Evolutionary conservation across 2,329 filamentous ascomycete genomes (phyloP).

Genomic region (Xylariaceae sp.): DNA sequence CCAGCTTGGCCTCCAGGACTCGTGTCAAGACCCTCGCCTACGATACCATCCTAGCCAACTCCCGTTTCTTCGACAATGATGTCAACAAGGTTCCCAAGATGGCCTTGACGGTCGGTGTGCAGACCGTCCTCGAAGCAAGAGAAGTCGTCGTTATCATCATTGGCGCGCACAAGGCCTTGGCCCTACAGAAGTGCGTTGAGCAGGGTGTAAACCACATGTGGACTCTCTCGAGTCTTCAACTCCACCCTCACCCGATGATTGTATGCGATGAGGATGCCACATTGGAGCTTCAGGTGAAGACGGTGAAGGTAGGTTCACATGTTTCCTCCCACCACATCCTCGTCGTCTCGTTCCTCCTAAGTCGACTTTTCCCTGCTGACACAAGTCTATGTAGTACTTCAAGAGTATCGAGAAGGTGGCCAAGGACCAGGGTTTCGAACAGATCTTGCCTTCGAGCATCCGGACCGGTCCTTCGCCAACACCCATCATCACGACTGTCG

Average conservation of each 20-base stretch:
- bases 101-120: slow-evolving; percentile 78
- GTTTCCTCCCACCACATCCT: background rate
- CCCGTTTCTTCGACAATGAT: slow-evolving; percentile 74
- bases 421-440: slow-evolving; percentile 50
- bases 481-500: slow-evolving; percentile 32
- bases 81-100: slow-evolving; percentile 69
- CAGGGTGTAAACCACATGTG: slow-evolving; percentile 85
- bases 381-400: slow-evolving; percentile 50
- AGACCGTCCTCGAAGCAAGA: slow-evolving; percentile 73
- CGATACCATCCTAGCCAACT: slow-evolving; percentile 81
- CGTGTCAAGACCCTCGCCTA: slow-evolving; percentile 83
- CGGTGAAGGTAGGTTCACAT: slow-evolving; percentile 48
- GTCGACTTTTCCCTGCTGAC: slow-evolving; percentile 3
- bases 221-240: slow-evolving; percentile 74
- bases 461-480: slow-evolving; percentile 47
- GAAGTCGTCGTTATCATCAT: slow-evolving; percentile 81
- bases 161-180: slow-evolving; percentile 73
- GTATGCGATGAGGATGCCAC: slow-evolving; percentile 79
- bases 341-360: background rate
- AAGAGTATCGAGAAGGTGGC: slow-evolving; percentile 65
- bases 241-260: slow-evolving; percentile 76
- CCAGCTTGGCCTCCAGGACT: slow-evolving; percentile 69
- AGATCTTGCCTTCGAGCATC: slow-evolving; percentile 51
- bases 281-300: slow-evolving; percentile 67
- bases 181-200: slow-evolving; percentile 74